A percentile compares a stretch with the other conserved stretches of the same genome.
Conservation (phyloP, 2,329 filamentous ascomycete species). For the Trichoderma atroviride region DNA sequence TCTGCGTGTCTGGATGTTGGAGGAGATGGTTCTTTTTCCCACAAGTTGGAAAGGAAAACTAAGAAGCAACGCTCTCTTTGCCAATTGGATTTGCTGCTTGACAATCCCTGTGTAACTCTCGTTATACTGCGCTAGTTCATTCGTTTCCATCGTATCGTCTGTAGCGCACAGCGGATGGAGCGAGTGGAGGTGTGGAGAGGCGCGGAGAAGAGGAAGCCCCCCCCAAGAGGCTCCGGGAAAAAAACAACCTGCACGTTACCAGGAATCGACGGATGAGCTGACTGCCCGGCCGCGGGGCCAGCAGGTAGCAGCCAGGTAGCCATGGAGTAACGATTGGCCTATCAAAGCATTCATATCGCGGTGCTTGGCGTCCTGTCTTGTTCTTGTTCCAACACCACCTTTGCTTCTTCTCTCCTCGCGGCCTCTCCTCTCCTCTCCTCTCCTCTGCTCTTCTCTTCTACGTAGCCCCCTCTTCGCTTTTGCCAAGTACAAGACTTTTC, state of each 20-base stretch:
- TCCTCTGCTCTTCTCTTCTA: background rate
- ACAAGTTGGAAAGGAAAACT: background rate
- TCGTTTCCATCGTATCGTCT: conserved; percentile 2
- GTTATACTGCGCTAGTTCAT: background rate
- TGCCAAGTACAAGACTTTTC: background rate
- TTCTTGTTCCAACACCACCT: conserved; percentile 13
- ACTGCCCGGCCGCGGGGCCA: background rate
- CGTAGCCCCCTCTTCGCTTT: no score
- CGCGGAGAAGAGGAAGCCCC: conserved; percentile 1
- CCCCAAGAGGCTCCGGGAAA: background rate
- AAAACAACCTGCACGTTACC: conserved; percentile 1
- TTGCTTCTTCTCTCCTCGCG: background rate
- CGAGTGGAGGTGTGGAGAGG: background rate
- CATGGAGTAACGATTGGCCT: background rate
- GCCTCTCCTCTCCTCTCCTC: background rate
- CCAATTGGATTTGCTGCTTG: background rate
- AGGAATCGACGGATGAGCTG: background rate
- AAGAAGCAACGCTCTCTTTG: background rate
- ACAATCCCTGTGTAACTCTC: background rate
- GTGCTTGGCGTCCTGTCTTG: background rate
- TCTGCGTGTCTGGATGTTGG: background rate
- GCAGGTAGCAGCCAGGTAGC: background rate
- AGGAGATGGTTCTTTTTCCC: background rate
- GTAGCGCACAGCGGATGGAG: conserved; percentile 9
- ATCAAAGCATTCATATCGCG: background rate